Evolutionary conservation across 768 basidiomycete species (phyloP).

Genomic region (Podaxis mareebaensis): DNA sequence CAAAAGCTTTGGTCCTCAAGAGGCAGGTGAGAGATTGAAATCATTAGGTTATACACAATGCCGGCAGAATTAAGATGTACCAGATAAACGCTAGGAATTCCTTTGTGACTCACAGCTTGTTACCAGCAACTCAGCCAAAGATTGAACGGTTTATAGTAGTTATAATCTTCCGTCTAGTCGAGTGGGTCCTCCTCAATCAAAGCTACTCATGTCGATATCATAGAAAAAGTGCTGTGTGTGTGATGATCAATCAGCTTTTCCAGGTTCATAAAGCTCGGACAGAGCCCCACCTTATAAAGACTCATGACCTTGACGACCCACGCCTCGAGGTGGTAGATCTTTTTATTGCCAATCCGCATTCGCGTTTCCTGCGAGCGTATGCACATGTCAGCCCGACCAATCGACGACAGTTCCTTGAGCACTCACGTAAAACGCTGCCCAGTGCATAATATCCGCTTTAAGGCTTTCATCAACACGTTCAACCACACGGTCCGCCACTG

Average conservation of each 20-base stretch:
- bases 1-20: not conserved
- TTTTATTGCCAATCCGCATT: slow-evolving; percentile 85
- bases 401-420: not conserved
- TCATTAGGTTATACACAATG: not conserved
- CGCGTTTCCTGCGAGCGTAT: slow-evolving; percentile 71
- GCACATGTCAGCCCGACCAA: not conserved
- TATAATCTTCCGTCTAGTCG: not conserved
- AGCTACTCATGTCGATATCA: slow-evolving; percentile 59
- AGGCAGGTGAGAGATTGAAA: not conserved
- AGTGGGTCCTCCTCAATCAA: slow-evolving; percentile 39
- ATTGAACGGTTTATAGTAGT: not conserved
- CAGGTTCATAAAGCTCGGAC: not conserved
- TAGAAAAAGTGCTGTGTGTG: slow-evolving; percentile 58
- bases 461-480: slow-evolving; percentile 87
- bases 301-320: slow-evolving; percentile 98
- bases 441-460: slow-evolving; percentile 94
- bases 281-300: slow-evolving; percentile 68
- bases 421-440: slow-evolving; percentile 94
- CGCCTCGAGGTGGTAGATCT: slow-evolving; percentile 97
- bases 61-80: not conserved
- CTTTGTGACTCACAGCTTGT: too few species aligned
- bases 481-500: slow-evolving; percentile 84
- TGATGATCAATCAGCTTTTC: slow-evolving; percentile 11
- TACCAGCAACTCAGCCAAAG: not conserved
- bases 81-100: not conserved